These are phyloP conservation scores for Ogataea trehaloabstinens DNA, from an alignment of 805 yeast genomes.

Conservation along the genomic window DNA sequence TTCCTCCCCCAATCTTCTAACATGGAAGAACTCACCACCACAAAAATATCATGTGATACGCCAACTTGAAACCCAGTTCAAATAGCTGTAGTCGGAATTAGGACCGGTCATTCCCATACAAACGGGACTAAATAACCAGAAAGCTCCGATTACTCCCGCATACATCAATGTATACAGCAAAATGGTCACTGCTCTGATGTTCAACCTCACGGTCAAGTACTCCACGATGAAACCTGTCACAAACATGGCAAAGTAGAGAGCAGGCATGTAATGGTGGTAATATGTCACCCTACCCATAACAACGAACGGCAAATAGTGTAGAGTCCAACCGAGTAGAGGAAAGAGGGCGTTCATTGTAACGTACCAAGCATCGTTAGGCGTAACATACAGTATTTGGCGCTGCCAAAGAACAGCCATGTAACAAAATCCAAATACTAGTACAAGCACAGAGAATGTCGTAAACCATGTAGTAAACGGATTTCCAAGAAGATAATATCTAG, in stretches of 20 bases:
- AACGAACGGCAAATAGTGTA: conserved; percentile 72
- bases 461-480: conserved; percentile 66
- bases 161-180: conserved; percentile 41
- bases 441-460: conserved; percentile 48
- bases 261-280: conserved; percentile 84
- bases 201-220: conserved; percentile 31
- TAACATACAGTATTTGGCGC: conserved; percentile 55
- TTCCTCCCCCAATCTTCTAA: background rate
- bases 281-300: conserved; percentile 86
- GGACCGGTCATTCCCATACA: conserved; percentile 66
- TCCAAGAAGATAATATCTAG: conserved; percentile 66
- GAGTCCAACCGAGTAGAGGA: conserved; percentile 80
- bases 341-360: conserved; percentile 63
- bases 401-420: conserved; percentile 57
- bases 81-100: conserved; percentile 35
- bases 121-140: conserved; percentile 60
- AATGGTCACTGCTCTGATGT: conserved; percentile 25
- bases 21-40: too few species aligned
- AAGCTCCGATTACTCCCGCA: conserved; percentile 45
- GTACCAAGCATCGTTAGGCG: conserved; percentile 19
- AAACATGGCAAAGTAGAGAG: conserved; percentile 71
- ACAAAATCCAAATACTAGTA: conserved; percentile 38
- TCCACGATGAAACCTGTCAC: conserved; percentile 56
- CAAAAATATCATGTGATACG: conserved; percentile 8
- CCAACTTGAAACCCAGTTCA: conserved; percentile 42